Evolutionary conservation across 2,329 filamentous ascomycete species (phyloP).

Genomic region (Beauveria pseudobassiana): DNA sequence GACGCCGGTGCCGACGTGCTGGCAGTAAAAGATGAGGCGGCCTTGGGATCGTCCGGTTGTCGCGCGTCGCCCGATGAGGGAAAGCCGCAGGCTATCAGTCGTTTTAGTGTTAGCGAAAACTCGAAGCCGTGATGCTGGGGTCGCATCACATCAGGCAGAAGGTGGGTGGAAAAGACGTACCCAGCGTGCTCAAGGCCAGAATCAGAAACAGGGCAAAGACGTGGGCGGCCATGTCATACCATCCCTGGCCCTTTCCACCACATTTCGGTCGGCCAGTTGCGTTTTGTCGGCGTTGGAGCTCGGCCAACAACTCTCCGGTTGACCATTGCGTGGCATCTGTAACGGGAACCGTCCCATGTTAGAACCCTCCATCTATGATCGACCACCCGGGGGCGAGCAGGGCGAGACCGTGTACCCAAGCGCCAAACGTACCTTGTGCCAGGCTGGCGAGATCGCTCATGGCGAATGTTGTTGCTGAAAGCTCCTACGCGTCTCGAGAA

Average conservation of each 20-base stretch:
- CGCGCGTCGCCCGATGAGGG: constrained; percentile 56
- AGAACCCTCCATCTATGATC: neutral
- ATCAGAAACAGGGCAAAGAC: constrained; percentile 62
- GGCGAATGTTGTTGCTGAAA: neutral
- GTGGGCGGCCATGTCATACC: constrained; percentile 60
- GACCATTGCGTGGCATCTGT: constrained; percentile 34
- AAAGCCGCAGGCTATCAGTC: constrained; percentile 50
- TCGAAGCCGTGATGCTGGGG: neutral
- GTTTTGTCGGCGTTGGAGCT: constrained; percentile 40
- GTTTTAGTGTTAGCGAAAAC: constrained; percentile 5
- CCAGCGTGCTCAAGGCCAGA: constrained; percentile 49
- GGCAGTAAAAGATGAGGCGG: constrained; percentile 56
- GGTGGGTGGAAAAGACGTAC: constrained; percentile 28
- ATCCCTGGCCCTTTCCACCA: constrained; percentile 42
- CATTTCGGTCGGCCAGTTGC: constrained; percentile 38
- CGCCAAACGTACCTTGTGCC: constrained; percentile 5
- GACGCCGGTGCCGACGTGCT: constrained; percentile 76
- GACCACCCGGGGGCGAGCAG: neutral
- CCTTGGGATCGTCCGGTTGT: constrained; percentile 51
- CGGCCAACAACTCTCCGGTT: constrained; percentile 44
- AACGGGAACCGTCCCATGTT: neutral
- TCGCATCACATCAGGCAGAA: neutral
- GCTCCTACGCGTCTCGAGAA: neutral
- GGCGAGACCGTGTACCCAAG: no score
- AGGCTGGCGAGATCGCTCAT: constrained; percentile 4